phyloP scores from a whole-genome alignment of 2,329 filamentous ascomycete species.

The Neofusicoccum parvum region DNA sequence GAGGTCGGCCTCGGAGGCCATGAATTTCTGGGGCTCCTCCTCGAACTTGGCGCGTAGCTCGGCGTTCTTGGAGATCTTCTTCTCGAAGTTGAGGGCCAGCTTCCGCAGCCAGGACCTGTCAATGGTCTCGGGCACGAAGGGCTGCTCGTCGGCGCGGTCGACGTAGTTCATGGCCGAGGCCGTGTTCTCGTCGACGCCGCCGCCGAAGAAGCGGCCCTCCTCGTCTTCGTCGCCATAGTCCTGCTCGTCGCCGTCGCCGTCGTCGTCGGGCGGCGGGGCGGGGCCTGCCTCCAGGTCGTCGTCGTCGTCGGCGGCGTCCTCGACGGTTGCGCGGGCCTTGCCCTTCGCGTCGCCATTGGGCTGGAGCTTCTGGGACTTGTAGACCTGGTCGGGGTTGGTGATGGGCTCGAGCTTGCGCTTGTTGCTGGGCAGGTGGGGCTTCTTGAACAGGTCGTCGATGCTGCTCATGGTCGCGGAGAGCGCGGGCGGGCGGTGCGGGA shows the following conservation, averaged over 20 bases:
- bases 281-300: slow-evolving; percentile 53
- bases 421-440: slow-evolving; percentile 49
- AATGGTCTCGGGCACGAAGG: slow-evolving; percentile 69
- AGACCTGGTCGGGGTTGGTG: slow-evolving; percentile 59
- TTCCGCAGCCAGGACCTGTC: slow-evolving; percentile 82
- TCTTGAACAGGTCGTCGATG: slow-evolving; percentile 66
- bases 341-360: slow-evolving; percentile 53
- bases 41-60: slow-evolving; percentile 86
- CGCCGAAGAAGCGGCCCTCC: slow-evolving; percentile 93
- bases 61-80: slow-evolving; percentile 86
- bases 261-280: slow-evolving; percentile 56
- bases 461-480: slow-evolving; percentile 52
- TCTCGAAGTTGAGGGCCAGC: slow-evolving; percentile 82
- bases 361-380: slow-evolving; percentile 62
- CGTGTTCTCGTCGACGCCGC: slow-evolving; percentile 80
- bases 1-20: slow-evolving; percentile 83
- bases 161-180: slow-evolving; percentile 18
- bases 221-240: slow-evolving; percentile 70
- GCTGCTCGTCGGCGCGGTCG: slow-evolving; percentile 22
- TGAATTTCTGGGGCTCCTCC: slow-evolving; percentile 76
- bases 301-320: slow-evolving; percentile 49
- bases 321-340: slow-evolving; percentile 50
- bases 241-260: slow-evolving; percentile 51
- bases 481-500: neutral
- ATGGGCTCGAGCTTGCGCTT: slow-evolving; percentile 64